A percentile compares a stretch with the other conserved stretches of the same genome.
Conservation (phyloP, 148 eudicot genomes). For the Chenopodium album region DNA sequence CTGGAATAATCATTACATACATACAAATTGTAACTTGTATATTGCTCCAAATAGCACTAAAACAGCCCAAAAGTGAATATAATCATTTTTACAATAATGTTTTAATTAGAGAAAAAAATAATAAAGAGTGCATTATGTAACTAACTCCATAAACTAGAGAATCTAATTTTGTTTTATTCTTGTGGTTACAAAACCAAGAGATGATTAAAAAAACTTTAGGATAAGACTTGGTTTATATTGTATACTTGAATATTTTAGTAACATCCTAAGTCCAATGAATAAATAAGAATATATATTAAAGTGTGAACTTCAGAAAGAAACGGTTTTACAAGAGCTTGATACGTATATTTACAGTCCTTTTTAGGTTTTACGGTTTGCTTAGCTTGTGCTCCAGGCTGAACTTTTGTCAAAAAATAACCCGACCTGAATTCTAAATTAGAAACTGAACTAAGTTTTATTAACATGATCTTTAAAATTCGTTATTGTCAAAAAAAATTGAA, state of each 20-base stretch:
- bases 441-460: too few species aligned
- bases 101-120: background rate
- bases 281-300: background rate
- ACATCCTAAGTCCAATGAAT: background rate
- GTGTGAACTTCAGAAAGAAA: background rate
- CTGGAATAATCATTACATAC: background rate
- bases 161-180: background rate
- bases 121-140: background rate
- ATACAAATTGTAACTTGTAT: background rate
- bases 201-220: too few species aligned
- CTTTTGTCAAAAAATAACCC: too few species aligned
- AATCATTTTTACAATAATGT: constrained; percentile 8
- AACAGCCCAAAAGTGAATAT: constrained; percentile 9
- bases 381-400: too few species aligned
- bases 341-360: background rate
- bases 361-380: too few species aligned
- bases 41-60: background rate
- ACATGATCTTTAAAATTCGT: too few species aligned
- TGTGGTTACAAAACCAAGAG: background rate
- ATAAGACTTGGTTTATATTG: too few species aligned
- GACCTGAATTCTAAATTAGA: too few species aligned
- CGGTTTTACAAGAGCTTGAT: background rate
- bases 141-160: background rate
- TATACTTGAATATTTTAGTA: too few species aligned
- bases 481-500: too few species aligned